A percentile compares a stretch with the other conserved stretches of the same genome.
Evolutionary conservation across 1,139 yeast species (phyloP).

Genomic region (Scheffersomyces illinoinensis): DNA sequence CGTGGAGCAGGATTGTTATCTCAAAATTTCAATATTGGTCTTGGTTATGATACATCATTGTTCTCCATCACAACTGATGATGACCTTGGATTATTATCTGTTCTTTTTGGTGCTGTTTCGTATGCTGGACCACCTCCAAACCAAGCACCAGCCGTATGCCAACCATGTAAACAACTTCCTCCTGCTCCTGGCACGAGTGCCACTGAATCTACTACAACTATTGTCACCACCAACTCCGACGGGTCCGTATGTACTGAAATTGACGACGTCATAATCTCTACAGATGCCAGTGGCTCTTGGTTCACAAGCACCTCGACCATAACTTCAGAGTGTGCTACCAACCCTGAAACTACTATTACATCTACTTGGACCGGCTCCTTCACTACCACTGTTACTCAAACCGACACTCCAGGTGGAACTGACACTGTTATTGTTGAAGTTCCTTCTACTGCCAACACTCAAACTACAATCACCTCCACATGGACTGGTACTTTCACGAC

Average conservation of each 20-base stretch:
- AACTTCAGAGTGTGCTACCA: neutral
- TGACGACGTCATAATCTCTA: constrained; percentile 5
- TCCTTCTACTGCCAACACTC: too few species aligned
- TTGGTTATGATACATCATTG: constrained; percentile 11
- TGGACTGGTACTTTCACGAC: too few species aligned
- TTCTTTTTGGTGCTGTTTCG: constrained; percentile 14
- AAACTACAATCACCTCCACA: too few species aligned
- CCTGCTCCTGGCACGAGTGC: constrained; percentile 6
- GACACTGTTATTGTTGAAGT: neutral
- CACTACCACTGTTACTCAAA: constrained; percentile 6
- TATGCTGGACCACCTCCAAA: constrained; percentile 18
- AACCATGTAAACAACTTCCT: constrained; percentile 11
- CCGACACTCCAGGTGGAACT: constrained; percentile 4
- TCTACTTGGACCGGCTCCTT: constrained; percentile 12
- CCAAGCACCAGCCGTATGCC: constrained; percentile 18
- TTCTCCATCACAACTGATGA: constrained; percentile 15
- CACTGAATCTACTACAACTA: constrained; percentile 2
- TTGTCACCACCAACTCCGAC: constrained; percentile 8
- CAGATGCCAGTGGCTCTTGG: neutral
- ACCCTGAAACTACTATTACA: constrained; percentile 7
- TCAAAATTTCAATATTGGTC: constrained; percentile 25
- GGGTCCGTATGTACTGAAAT: constrained; percentile 3
- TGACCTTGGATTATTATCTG: constrained; percentile 8
- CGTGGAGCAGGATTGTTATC: constrained; percentile 4
- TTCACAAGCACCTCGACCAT: constrained; percentile 1